phyloP scores from a whole-genome alignment of 2,329 filamentous ascomycete species.

The Aspergillus sp. region DNA sequence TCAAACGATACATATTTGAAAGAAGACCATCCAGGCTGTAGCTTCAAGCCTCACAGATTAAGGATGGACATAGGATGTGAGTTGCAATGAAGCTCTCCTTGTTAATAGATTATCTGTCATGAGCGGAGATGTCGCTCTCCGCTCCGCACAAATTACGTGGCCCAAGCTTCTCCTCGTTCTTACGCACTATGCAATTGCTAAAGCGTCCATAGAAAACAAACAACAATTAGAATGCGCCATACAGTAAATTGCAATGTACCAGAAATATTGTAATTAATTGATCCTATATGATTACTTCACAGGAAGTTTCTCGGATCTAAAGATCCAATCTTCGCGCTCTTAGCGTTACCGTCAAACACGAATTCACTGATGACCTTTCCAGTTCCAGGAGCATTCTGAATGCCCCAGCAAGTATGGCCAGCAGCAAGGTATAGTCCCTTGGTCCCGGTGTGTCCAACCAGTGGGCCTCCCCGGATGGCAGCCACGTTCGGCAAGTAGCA shows the following conservation, averaged over 20 bases:
- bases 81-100: slow-evolving; percentile 8
- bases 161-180: slow-evolving; percentile 19
- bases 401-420: slow-evolving; percentile 97
- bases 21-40: slow-evolving; percentile 11
- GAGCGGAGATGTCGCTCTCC: slow-evolving; percentile 13
- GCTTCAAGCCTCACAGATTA: slow-evolving; percentile 11
- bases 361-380: slow-evolving; percentile 76
- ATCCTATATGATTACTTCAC: slow-evolving; percentile 9
- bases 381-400: slow-evolving; percentile 90
- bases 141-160: slow-evolving; percentile 28
- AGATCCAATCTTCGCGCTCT: slow-evolving; percentile 61
- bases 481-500: slow-evolving; percentile 84
- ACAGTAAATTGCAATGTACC: neutral
- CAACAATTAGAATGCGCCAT: neutral
- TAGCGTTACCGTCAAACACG: slow-evolving; percentile 66
- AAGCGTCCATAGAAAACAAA: too few relatives aligned
- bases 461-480: slow-evolving; percentile 56
- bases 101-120: slow-evolving; percentile 17
- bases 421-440: slow-evolving; percentile 75
- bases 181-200: too few relatives aligned
- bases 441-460: slow-evolving; percentile 71
- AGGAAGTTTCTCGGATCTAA: slow-evolving; percentile 63
- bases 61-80: slow-evolving; percentile 7
- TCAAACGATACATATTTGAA: slow-evolving; percentile 28
- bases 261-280: neutral